Percentiles rank a stretch among this genome's conserved stretches.
Conservation (phyloP, 305 asterid genomes). For the Solanum hybrid region DNA sequence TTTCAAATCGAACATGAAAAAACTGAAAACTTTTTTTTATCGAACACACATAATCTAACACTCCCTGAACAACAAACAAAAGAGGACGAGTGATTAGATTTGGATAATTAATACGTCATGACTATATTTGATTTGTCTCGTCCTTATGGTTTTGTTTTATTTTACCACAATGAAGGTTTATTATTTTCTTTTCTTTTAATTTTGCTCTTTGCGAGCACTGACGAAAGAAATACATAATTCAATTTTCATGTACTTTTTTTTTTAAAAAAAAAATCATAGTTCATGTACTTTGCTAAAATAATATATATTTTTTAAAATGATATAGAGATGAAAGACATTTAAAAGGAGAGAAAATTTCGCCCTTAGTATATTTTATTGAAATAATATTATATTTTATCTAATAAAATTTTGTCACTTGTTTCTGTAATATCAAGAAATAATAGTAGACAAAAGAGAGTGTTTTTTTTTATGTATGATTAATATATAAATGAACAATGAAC, state of each 20-base stretch:
- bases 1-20: background rate
- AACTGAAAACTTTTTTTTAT: background rate
- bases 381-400: no score
- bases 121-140: background rate
- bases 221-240: background rate
- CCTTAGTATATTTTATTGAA: background rate
- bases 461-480: background rate
- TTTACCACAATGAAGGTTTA: background rate
- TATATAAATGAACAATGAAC: background rate
- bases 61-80: background rate
- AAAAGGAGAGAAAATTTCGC: background rate
- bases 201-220: background rate
- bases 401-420: background rate
- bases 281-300: background rate
- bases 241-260: no score
- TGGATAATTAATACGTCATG: background rate
- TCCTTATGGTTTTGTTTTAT: background rate
- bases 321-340: no score
- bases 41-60: background rate
- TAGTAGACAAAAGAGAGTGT: background rate
- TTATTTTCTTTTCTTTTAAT: no score
- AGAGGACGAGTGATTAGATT: background rate
- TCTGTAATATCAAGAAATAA: background rate
- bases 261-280: no score
- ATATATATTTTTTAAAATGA: no score